Conservation (phyloP, 1,284 basidiomycete genomes). For the Leccinum variabile region DNA sequence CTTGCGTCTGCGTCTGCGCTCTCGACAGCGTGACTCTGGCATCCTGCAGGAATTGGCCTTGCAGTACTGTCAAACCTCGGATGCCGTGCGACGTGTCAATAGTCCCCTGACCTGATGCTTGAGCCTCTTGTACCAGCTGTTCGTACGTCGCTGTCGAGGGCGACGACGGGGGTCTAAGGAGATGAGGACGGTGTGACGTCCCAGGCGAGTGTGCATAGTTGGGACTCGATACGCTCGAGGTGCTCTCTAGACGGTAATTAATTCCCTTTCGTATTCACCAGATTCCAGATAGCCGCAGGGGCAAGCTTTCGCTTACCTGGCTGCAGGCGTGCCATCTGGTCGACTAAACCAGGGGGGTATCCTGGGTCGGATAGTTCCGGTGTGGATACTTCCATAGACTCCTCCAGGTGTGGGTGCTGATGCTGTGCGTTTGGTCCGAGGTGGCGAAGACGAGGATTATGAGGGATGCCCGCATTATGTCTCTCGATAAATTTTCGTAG, state of each 20-base stretch:
- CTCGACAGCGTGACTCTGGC: slow-evolving; percentile 45
- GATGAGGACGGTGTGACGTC: slow-evolving; percentile 32
- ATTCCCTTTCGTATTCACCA: slow-evolving; percentile 9
- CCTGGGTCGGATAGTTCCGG: slow-evolving; percentile 55
- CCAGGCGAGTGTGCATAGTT: slow-evolving; percentile 36
- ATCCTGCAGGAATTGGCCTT: slow-evolving; percentile 42
- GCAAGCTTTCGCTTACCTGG: slow-evolving; percentile 36
- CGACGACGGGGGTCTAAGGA: slow-evolving; percentile 33
- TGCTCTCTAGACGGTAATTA: slow-evolving; percentile 22
- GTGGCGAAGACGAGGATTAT: slow-evolving; percentile 73
- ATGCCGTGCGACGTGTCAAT: slow-evolving; percentile 6
- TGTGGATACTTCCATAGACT: slow-evolving; percentile 50
- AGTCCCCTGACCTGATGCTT: slow-evolving; percentile 32
- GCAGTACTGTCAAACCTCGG: slow-evolving; percentile 13
- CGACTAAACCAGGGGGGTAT: slow-evolving; percentile 30
- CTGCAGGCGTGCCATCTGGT: slow-evolving; percentile 38
- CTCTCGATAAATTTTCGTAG: slow-evolving; percentile 78
- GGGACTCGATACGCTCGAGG: slow-evolving; percentile 34
- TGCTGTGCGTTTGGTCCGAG: slow-evolving; percentile 42
- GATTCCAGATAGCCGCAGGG: background rate
- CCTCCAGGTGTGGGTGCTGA: slow-evolving; percentile 32
- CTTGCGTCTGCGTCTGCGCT: slow-evolving; percentile 69
- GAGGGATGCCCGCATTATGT: slow-evolving; percentile 65
- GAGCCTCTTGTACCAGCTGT: slow-evolving; percentile 36
- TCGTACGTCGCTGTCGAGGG: slow-evolving; percentile 36